Evolutionary conservation across 225 moss, liverwort and hornwort genomes (phyloP), one percentile per base, ranked within the genome.

Genomic region (Marchantia paleacea): DNA sequence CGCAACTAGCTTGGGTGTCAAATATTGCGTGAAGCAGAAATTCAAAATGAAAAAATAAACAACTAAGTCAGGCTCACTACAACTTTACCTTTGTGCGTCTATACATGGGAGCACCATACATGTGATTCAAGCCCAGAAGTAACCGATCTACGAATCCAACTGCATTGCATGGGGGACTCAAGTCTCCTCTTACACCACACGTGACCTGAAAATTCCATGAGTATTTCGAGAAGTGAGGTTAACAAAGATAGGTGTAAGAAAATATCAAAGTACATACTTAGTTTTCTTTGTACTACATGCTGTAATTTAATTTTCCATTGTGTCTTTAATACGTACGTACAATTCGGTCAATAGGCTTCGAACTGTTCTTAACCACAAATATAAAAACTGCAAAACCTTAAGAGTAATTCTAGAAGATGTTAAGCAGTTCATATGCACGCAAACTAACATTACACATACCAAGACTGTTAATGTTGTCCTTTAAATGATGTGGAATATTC

Each of bases 91-190:
- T 70, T 16, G 83, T 85, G 75, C 85, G 82, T 78, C 81, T 88
- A 88, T 89, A 91, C 85, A 87, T 84, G n/a, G 85, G 86, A 65
- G 73, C 77, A 20, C 80, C 81, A 74, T 91, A 87, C 83, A 91
- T 18, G 79, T 92, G 91, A 74, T 83, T 79, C 28, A 87, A 49
- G 61, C 93, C 91, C 62, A 94, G 65, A 7, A 92, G 75, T 20
- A 81, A 52, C 55, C 88, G 87, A 81, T 92, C 89, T 3, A 92
- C 51, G 57, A 87, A 83, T 29, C 89, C 92, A 20, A 89, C 92
- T 14, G 89, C 92, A 77, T 92, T 94, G 82, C 92, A 94, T 20
- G 87, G 66, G 0, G 93, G 92, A 48, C 80, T 86, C 55, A 86
- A 80, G 67, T 92, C 85, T 80, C 90, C 92, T 68, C 87, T 82